A percentile compares a stretch with the other conserved stretches of the same genome.
phyloP scores from a whole-genome alignment of 2,329 filamentous ascomycete genomes.

The Drechslera avenae region DNA sequence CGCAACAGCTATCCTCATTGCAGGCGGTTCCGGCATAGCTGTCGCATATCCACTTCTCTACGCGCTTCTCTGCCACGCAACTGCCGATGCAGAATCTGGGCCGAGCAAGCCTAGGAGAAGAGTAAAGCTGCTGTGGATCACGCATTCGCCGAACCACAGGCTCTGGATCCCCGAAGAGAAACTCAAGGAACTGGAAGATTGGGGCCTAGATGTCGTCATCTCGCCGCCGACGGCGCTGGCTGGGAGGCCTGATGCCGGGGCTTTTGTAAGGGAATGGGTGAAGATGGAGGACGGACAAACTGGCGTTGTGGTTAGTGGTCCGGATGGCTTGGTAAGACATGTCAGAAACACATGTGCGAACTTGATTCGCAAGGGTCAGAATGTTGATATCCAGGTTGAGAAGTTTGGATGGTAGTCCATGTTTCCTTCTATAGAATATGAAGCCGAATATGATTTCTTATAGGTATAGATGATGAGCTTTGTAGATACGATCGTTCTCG shows the following conservation, averaged over 20 bases:
- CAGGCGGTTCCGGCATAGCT: constrained; percentile 68
- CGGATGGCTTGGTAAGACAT: constrained; percentile 64
- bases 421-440: too few species aligned
- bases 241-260: constrained; percentile 59
- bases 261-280: constrained; percentile 51
- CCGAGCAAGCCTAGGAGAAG: constrained; percentile 28
- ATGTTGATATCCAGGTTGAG: constrained; percentile 64
- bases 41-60: constrained; percentile 66
- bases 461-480: too few species aligned
- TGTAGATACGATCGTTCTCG: too few species aligned
- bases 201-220: constrained; percentile 59
- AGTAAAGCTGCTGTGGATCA: constrained; percentile 64
- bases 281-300: constrained; percentile 48
- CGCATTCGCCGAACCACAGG: constrained; percentile 59
- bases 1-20: constrained; percentile 61
- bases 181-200: constrained; percentile 55
- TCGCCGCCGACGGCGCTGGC: constrained; percentile 60
- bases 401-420: constrained; percentile 67
- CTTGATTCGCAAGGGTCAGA: constrained; percentile 54
- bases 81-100: constrained; percentile 23
- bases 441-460: too few species aligned
- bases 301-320: constrained; percentile 65
- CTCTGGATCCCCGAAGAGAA: constrained; percentile 60
- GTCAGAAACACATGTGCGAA: constrained; percentile 64
- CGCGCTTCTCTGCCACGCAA: constrained; percentile 49